Percentiles rank a stretch among this genome's conserved stretches.
These are phyloP conservation scores for Kwoniella shivajii DNA, from an alignment of 1,284 basidiomycete species.

Conservation along the genomic window DNA sequence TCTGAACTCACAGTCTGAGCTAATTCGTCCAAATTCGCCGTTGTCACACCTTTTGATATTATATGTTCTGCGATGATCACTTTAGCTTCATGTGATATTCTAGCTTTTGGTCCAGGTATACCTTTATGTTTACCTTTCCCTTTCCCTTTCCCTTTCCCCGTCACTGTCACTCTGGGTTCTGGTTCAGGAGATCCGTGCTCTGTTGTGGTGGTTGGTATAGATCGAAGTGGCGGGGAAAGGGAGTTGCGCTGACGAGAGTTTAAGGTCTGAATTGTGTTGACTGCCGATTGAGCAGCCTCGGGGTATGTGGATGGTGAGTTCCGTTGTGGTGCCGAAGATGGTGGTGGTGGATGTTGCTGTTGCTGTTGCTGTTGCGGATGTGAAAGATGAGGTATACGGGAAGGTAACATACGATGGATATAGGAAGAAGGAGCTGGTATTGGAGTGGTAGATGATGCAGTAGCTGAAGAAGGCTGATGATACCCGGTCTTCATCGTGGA, in stretches of 20 bases:
- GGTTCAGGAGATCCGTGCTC: not conserved
- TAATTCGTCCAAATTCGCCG: conserved; percentile 25
- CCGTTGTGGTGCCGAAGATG: not conserved
- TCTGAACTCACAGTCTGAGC: conserved; percentile 26
- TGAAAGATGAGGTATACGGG: not conserved
- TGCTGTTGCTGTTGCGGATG: not conserved
- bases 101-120: conserved; percentile 18
- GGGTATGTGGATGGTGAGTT: not conserved
- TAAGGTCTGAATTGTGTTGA: not conserved
- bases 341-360: not conserved
- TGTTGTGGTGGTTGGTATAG: not conserved
- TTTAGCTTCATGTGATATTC: conserved; percentile 23
- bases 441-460: not conserved
- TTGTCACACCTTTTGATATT: conserved; percentile 22
- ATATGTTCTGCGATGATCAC: conserved; percentile 26
- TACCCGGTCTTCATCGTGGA: no score
- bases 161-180: no score
- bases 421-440: not conserved
- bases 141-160: not conserved
- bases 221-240: not conserved
- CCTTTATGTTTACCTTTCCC: conserved; percentile 16
- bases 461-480: no score
- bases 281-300: not conserved
- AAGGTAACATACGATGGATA: not conserved
- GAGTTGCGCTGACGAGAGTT: no score